phyloP scores from a whole-genome alignment of 352 stramenopile genomes.

The Globisporangium viniferum region DNA sequence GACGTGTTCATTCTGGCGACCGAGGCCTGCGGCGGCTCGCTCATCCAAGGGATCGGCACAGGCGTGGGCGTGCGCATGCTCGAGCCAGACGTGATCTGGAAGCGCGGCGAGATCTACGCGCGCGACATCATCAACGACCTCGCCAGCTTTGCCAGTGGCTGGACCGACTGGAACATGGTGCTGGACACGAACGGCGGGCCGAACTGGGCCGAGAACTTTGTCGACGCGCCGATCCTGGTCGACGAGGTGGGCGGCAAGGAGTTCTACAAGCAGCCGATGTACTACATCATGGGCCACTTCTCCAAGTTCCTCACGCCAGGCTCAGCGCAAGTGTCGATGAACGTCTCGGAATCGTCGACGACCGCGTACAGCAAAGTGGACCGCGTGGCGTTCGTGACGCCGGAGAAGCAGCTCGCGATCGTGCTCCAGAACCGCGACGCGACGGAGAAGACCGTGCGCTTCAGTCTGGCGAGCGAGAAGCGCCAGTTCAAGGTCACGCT shows the following conservation, averaged over 20 bases:
- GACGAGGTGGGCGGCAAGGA: slow-evolving; percentile 34
- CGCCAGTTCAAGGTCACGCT: too few relatives aligned
- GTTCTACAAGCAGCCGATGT: slow-evolving; percentile 74
- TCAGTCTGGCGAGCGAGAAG: too few relatives aligned
- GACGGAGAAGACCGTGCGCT: slow-evolving; percentile 4
- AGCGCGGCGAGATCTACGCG: slow-evolving; percentile 60
- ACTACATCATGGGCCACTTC: slow-evolving; percentile 66
- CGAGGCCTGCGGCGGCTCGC: slow-evolving; percentile 70
- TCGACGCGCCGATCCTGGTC: slow-evolving; percentile 62
- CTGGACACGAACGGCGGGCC: slow-evolving; percentile 56
- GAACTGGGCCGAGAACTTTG: slow-evolving; percentile 70
- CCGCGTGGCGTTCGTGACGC: slow-evolving; percentile 44
- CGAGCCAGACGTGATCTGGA: slow-evolving; percentile 41
- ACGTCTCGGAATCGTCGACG: slow-evolving; percentile 17
- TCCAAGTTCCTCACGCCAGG: slow-evolving; percentile 55
- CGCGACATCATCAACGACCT: slow-evolving; percentile 83
- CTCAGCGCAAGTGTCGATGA: slow-evolving; percentile 39
- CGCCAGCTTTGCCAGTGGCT: slow-evolving; percentile 59
- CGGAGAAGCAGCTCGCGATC: slow-evolving; percentile 44
- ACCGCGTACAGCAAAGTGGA: slow-evolving; percentile 30
- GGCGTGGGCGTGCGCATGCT: slow-evolving; percentile 43
- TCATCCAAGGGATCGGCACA: slow-evolving; percentile 22
- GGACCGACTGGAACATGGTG: slow-evolving; percentile 84
- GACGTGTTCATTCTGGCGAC: slow-evolving; percentile 79
- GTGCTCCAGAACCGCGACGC: slow-evolving; percentile 49